Evolutionary conservation across 1,139 yeast genomes (phyloP).

Genomic region (Tardiomyces depauwii): DNA sequence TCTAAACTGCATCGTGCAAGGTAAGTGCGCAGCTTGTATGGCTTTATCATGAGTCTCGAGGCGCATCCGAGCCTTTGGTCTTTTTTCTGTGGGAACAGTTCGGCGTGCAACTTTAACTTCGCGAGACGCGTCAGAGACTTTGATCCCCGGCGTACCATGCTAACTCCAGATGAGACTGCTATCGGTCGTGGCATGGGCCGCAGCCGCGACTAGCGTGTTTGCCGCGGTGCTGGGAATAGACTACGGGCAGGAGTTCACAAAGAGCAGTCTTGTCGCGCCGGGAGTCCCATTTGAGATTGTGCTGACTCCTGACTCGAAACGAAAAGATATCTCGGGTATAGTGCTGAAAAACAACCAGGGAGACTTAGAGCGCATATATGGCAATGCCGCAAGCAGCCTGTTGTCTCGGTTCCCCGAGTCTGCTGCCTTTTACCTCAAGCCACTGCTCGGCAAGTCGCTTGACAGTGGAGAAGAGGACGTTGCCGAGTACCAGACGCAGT

Average conservation of each 20-base stretch:
- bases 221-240: constrained; percentile 64
- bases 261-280: constrained; percentile 85
- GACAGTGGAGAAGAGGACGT: constrained; percentile 30
- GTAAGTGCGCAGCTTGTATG: no score
- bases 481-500: constrained; percentile 38
- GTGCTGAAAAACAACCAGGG: constrained; percentile 41
- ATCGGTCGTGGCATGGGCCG: constrained; percentile 3
- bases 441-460: constrained; percentile 55
- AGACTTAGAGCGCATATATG: constrained; percentile 53
- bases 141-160: background rate
- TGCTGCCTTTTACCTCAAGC: constrained; percentile 57
- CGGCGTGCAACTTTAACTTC: no score
- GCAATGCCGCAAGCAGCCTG: constrained; percentile 61
- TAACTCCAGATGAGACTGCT: constrained; percentile 6
- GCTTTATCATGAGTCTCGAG: no score
- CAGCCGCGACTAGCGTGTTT: constrained; percentile 2
- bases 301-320: constrained; percentile 78
- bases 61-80: no score
- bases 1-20: no score
- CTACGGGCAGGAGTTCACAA: constrained; percentile 79
- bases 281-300: constrained; percentile 81
- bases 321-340: constrained; percentile 78
- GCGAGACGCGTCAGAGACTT: background rate
- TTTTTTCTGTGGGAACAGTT: no score
- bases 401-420: constrained; percentile 66